Evolutionary conservation across 257 asterid genomes (phyloP), one percentile per base, ranked within the genome.

Genomic region (Nicotiana attenuata): DNA sequence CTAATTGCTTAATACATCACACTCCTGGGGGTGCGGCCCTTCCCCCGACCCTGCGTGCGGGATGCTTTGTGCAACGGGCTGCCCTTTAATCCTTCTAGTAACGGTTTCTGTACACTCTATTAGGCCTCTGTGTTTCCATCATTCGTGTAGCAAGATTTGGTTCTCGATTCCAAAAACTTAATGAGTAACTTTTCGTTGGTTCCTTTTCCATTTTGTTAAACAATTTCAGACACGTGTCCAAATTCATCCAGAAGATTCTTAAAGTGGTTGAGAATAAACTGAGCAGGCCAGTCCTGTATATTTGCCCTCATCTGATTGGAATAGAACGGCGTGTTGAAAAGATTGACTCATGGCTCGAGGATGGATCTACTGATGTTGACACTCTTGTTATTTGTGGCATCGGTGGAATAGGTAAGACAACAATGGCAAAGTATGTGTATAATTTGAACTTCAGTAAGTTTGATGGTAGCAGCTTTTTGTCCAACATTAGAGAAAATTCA

Each of bases 351-450:
- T 82, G 84, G 84, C 71, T 83, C 28, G 69, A 45, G 75, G 85
- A 83, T 19, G 80, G 71, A 56, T 65, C 83, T 33, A 78, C 53
- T 50, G 60, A 78, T 65, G 82, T 83, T 33, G 77, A 80, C 80
- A 83, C 53, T 19, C 66, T 77, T 66, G 85, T 67, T 55, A 66
- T 83, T 60, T 78, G 67, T 78, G 85, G 85, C 24, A 67, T 83
- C 29, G 83, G 85, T 55, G 85, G 85, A 55, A 78, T 83, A 65
- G 85, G 85, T 20, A 83, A 83, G 85, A 83, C 80, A 61, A 83
- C 85, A 57, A 45, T 83, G 75, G 85, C 85, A 33, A 77, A 83
- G 76, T 52, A 15, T 83, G 79, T 83, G 20, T 83, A 77, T 38
- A 83, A 78, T 79, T 38, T 78, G 35, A 83, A 78, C 67, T 64